Percentiles rank a stretch among this genome's conserved stretches.
Conservation (phyloP, 345 rosid genomes). For the Capsella bursapastoris region DNA sequence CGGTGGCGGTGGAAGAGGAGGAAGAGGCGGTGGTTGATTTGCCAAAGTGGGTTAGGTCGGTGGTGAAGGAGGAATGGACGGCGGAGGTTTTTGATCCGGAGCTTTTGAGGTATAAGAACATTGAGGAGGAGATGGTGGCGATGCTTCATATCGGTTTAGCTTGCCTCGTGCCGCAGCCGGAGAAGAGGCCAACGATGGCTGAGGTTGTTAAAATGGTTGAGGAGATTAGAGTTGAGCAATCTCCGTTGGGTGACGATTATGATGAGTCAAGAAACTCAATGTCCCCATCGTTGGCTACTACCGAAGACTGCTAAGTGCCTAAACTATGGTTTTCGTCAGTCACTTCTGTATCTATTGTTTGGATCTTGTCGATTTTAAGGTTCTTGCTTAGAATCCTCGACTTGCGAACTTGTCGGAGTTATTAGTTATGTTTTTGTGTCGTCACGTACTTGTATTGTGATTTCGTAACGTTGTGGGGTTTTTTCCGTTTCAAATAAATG, state of each 20-base stretch:
- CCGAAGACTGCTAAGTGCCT: slow-evolving; percentile 62
- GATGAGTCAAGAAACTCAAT: slow-evolving; percentile 89
- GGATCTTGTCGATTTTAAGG: slow-evolving; percentile 4
- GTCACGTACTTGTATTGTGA: slow-evolving; percentile 1
- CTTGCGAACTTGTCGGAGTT: slow-evolving; percentile 24
- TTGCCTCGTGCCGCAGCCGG: slow-evolving; percentile 76
- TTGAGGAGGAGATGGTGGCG: slow-evolving; percentile 85
- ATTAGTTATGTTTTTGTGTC: slow-evolving; percentile 26
- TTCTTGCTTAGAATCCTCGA: slow-evolving; percentile 30
- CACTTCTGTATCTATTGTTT: slow-evolving; percentile 19
- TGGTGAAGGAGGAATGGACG: slow-evolving; percentile 97
- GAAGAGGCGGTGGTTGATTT: slow-evolving; percentile 61
- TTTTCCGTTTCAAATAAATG: not conserved
- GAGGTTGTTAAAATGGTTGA: slow-evolving; percentile 91
- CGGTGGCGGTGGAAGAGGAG: slow-evolving; percentile 64
- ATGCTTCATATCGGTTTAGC: slow-evolving; percentile 92
- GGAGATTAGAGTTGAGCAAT: slow-evolving; percentile 92
- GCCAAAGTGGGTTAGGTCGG: slow-evolving; percentile 93
- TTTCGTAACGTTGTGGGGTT: slow-evolving; percentile 19
- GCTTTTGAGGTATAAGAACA: slow-evolving; percentile 91
- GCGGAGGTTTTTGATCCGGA: slow-evolving; percentile 97
- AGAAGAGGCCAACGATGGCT: slow-evolving; percentile 82
- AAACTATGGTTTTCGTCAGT: not conserved
- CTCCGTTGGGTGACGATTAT: slow-evolving; percentile 88
- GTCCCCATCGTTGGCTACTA: slow-evolving; percentile 88